These are phyloP conservation scores for Xylaria sp. DNA, from an alignment of 2,329 filamentous ascomycete species.

Conservation along the genomic window DNA sequence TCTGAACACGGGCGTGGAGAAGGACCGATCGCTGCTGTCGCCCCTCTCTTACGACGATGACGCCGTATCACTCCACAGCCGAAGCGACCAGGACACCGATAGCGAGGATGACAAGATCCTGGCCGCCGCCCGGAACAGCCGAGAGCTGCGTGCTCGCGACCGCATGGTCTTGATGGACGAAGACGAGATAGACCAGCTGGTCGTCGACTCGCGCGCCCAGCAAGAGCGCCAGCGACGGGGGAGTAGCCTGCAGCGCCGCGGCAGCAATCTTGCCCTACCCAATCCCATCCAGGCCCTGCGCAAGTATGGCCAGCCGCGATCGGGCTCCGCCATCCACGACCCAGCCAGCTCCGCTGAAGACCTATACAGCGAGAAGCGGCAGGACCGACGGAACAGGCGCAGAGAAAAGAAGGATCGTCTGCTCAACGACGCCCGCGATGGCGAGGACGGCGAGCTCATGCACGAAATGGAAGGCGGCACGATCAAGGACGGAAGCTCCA, in stretches of 20 bases:
- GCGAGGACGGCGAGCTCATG: constrained; percentile 81
- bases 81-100: constrained; percentile 78
- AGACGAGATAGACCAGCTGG: constrained; percentile 73
- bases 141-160: constrained; percentile 76
- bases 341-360: constrained; percentile 61
- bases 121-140: constrained; percentile 71
- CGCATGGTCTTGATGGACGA: constrained; percentile 78
- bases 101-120: constrained; percentile 79
- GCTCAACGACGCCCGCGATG: constrained; percentile 64
- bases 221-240: constrained; percentile 57
- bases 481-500: constrained; percentile 72
- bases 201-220: constrained; percentile 61
- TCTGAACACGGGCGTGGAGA: constrained; percentile 46
- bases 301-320: constrained; percentile 51
- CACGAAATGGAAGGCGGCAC: constrained; percentile 80
- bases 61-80: constrained; percentile 71
- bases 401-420: constrained; percentile 64
- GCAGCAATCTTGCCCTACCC: constrained; percentile 61
- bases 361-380: constrained; percentile 61
- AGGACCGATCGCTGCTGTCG: constrained; percentile 65
- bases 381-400: constrained; percentile 60
- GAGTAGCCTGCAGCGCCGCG: constrained; percentile 55
- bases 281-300: constrained; percentile 60
- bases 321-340: constrained; percentile 53
- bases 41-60: constrained; percentile 75